Percentiles rank a stretch among this genome's conserved stretches.
Conservation (phyloP, 2,329 filamentous ascomycete species). For the Trichoderma aggressivum region DNA sequence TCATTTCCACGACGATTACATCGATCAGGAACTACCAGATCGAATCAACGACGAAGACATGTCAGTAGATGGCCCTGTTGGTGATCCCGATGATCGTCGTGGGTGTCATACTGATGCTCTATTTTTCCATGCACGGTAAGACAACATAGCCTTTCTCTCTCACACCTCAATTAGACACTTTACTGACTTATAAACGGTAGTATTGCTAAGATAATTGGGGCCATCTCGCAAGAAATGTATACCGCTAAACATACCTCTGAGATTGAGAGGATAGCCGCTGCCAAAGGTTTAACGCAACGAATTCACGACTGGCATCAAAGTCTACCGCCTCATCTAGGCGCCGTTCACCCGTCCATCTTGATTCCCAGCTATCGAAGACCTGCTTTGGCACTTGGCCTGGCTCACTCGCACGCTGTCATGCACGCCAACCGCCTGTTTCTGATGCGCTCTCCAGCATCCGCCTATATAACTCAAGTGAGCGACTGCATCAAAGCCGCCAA, state of each 20-base stretch:
- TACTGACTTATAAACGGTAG: constrained; percentile 21
- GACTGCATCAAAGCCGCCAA: constrained; percentile 48
- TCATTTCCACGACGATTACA: constrained; percentile 60
- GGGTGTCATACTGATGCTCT: constrained; percentile 51
- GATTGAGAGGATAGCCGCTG: constrained; percentile 36
- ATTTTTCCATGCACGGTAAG: constrained; percentile 43
- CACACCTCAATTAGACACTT: accelerated
- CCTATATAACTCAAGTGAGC: constrained; percentile 29
- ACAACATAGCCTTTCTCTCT: no score
- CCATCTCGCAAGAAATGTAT: constrained; percentile 40
- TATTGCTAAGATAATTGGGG: constrained; percentile 39
- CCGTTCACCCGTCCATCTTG: constrained; percentile 43
- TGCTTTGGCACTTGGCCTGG: constrained; percentile 51
- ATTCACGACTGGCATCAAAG: constrained; percentile 39
- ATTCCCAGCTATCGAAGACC: constrained; percentile 47
- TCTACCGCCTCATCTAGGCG: constrained; percentile 43
- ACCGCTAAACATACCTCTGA: constrained; percentile 35
- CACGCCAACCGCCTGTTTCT: constrained; percentile 54
- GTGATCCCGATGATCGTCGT: constrained; percentile 1
- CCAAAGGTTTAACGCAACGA: constrained; percentile 36
- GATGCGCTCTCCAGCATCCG: constrained; percentile 32
- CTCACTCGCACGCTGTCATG: constrained; percentile 54
- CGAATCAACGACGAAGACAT: constrained; percentile 56
- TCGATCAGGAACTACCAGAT: constrained; percentile 58
- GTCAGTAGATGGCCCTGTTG: constrained; percentile 26